Base-by-base conservation (phyloP, 805 yeast species). In the Wickerhamiella dianesei region DNA sequence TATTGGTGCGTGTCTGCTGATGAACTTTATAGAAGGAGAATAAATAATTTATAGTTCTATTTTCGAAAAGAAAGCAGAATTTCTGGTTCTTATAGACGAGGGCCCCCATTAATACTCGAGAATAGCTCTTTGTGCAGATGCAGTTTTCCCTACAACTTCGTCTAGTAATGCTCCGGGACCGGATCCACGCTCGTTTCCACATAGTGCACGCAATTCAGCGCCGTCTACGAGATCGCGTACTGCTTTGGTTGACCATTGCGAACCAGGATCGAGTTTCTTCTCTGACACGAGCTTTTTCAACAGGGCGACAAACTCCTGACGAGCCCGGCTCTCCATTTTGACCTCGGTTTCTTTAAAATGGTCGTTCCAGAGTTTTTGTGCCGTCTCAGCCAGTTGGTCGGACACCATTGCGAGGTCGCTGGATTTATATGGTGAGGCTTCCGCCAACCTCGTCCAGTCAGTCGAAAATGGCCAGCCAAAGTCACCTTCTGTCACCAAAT, bases 1-100 rank as follows among this genome's bases (percentile, higher is more conserved):
- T 59, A 65, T 92, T 57, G 96, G 85, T 0, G 59, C 80, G 25
- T 68, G 88, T 66, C 88, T 80, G 2, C 45, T 89, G 19, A 71
- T 86, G 17, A 75, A 94, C 1, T 61, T 88, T 46, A 59, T 86
- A 18, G 70, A 72, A 44, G 69, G 71, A 36, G 86, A 80, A 50
- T 74, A 63, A 54, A 51, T 9, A 9, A 4, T 19, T 4, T 9
- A 35, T 16, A 14, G 37, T 35, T 4, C 6, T 5, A 9, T 13
- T 35, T 35, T 5, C 8, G 35, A 25, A n/a, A n/a, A 29, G 35
- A 29, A 29, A 14, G 9, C 9, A 9, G 35, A 29, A 14, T 29
- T 29, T 29, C 13, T 9, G 35, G 9, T 9, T 29, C 35, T 14
- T 14, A 9, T 29, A 29, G 9, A 14, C 14, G 13, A 29, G 14